Conservation (phyloP, 2,329 filamentous ascomycete species). For the Fusarium sp. region DNA sequence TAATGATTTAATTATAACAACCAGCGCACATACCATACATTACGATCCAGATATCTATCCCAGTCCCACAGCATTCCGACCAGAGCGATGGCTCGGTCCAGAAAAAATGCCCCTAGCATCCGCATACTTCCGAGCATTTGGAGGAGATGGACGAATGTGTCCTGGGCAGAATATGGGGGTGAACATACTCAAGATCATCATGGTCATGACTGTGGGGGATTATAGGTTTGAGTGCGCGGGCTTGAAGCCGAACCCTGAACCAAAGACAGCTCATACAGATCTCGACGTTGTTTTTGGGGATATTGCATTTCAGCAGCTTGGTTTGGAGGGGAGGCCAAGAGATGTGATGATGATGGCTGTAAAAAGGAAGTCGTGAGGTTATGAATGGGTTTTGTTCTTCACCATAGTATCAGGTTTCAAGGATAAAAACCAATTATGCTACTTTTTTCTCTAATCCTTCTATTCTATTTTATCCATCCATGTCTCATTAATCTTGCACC, state of each 20-base stretch:
- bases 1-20: conserved; percentile 1
- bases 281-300: conserved; percentile 45
- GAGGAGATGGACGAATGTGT: conserved; percentile 53
- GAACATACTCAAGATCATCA: conserved; percentile 50
- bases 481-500: conserved; percentile 16
- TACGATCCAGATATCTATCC: conserved; percentile 13
- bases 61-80: background rate
- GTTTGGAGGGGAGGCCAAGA: conserved; percentile 36
- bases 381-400: background rate
- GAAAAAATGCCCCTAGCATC: conserved; percentile 3
- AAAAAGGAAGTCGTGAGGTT: background rate
- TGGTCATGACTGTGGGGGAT: conserved; percentile 40
- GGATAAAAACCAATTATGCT: background rate
- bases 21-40: conserved; percentile 18
- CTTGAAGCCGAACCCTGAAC: conserved; percentile 13
- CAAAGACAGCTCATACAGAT: conserved; percentile 40
- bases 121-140: conserved; percentile 50
- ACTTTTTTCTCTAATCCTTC: conserved; percentile 15
- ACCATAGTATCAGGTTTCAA: background rate
- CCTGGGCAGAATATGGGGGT: conserved; percentile 54
- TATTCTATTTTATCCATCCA: conserved; percentile 7
- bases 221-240: conserved; percentile 46
- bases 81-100: conserved; percentile 21
- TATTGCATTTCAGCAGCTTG: conserved; percentile 39
- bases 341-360: conserved; percentile 44